These are phyloP conservation scores for Penicillium sp. DNA, from an alignment of 2,329 filamentous ascomycete genomes.

Conservation along the genomic window DNA sequence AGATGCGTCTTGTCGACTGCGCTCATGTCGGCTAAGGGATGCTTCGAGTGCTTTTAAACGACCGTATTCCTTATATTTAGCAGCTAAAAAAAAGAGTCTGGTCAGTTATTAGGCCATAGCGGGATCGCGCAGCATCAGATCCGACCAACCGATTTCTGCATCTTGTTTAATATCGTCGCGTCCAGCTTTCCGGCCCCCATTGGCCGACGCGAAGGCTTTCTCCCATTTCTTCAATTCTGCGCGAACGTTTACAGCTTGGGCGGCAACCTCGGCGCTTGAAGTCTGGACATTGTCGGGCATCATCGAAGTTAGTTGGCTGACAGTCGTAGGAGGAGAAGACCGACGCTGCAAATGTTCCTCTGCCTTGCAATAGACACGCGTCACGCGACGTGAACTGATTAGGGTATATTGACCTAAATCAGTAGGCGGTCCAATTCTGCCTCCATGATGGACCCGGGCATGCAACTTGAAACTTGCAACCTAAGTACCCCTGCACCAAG, in stretches of 20 bases:
- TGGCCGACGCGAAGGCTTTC: slow-evolving; percentile 41
- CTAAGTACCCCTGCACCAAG: slow-evolving; percentile 85
- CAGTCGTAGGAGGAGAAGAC: slow-evolving; percentile 1
- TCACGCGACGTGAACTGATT: slow-evolving; percentile 29
- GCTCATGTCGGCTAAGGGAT: slow-evolving; percentile 20
- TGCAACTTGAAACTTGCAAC: too few species aligned
- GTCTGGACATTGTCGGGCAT: slow-evolving; percentile 26
- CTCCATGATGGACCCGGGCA: too few species aligned
- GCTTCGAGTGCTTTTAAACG: slow-evolving; percentile 39
- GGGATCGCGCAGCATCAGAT: not conserved
- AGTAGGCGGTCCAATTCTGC: not conserved
- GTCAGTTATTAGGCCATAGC: not conserved
- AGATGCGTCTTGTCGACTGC: slow-evolving; percentile 17
- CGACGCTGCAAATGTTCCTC: not conserved
- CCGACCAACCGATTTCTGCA: slow-evolving; percentile 41
- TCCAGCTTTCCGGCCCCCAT: slow-evolving; percentile 45
- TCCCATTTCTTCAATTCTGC: slow-evolving; percentile 49
- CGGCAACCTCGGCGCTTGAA: slow-evolving; percentile 26
- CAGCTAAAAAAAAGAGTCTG: slow-evolving; percentile 29
- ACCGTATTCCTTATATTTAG: slow-evolving; percentile 49
- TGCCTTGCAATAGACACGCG: slow-evolving; percentile 3
- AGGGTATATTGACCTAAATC: slow-evolving; percentile 9
- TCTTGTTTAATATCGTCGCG: slow-evolving; percentile 49
- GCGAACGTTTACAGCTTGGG: slow-evolving; percentile 36
- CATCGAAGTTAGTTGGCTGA: slow-evolving; percentile 21